Conservation (phyloP, 192 early-diverging fungal species). For the Piromyces finnis region DNA sequence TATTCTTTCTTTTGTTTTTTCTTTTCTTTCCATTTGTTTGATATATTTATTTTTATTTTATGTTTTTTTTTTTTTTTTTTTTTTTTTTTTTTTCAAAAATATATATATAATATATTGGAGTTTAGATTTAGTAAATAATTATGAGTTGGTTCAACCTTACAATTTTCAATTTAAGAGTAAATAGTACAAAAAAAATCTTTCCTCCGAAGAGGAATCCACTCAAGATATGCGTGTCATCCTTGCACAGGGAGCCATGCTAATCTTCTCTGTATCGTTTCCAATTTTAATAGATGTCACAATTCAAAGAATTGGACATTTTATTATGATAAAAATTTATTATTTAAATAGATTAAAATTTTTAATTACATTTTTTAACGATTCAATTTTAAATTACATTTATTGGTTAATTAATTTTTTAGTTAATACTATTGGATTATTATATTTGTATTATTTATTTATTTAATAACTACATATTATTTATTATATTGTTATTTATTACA, state of each 20-base stretch:
- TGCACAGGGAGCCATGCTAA: conserved; percentile 56
- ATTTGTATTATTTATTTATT: too few relatives aligned
- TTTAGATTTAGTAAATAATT: too few relatives aligned
- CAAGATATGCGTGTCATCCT: conserved; percentile 46
- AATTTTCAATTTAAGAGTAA: too few relatives aligned
- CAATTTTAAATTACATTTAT: neutral
- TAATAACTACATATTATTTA: too few relatives aligned
- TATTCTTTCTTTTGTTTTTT: too few relatives aligned
- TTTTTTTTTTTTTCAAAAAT: too few relatives aligned
- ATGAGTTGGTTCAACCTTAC: too few relatives aligned
- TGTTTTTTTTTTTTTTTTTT: too few relatives aligned
- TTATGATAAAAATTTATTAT: neutral
- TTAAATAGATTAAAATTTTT: neutral
- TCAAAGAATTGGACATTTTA: neutral
- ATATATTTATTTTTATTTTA: too few relatives aligned
- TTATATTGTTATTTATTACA: too few relatives aligned
- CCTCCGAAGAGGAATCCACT: conserved; percentile 25
- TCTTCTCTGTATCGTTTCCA: conserved; percentile 55
- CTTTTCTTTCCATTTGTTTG: too few relatives aligned
- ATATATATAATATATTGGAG: too few relatives aligned
- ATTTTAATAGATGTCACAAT: conserved; percentile 32
- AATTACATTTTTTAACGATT: neutral
- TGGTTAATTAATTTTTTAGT: neutral
- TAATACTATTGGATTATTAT: neutral
- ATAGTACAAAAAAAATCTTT: conserved; percentile 21